These are phyloP conservation scores for Bathelium albidoporum DNA, from an alignment of 495 filamentous ascomycete genomes.

Conservation along the genomic window DNA sequence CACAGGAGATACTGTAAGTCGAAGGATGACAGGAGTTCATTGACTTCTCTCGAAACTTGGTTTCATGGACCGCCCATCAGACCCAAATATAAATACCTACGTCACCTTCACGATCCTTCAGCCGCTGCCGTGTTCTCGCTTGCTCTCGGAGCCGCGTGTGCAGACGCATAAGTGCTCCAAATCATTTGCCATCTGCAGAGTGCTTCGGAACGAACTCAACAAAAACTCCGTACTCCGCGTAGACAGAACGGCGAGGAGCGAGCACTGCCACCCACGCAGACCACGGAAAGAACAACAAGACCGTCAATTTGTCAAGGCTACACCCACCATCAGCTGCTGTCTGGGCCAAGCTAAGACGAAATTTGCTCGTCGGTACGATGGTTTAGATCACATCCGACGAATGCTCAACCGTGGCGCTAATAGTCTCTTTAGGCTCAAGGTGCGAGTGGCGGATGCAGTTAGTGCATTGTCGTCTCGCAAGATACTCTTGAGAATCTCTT, in stretches of 20 bases:
- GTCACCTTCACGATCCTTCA: conserved; percentile 8
- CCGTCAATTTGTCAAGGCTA: not conserved
- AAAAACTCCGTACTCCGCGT: conserved; percentile 12
- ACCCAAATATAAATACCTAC: not conserved
- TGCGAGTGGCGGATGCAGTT: not conserved
- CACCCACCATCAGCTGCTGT: not conserved
- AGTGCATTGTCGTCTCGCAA: not conserved
- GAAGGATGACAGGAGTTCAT: not conserved
- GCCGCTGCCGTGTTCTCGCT: not conserved
- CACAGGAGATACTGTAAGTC: not conserved
- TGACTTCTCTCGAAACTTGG: not conserved
- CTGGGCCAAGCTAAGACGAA: conserved; percentile 3
- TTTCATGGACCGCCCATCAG: not conserved
- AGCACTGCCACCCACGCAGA: not conserved
- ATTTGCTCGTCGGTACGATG: not conserved
- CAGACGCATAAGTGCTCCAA: not conserved
- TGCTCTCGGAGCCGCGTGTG: not conserved
- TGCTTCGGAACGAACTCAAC: conserved; percentile 4
- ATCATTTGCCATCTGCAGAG: not conserved
- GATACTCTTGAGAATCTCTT: not conserved
- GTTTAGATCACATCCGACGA: not conserved
- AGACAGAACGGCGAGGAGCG: conserved; percentile 7
- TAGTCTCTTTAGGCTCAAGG: not conserved
- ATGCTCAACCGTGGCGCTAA: not conserved
- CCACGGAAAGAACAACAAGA: not conserved